Conservation (phyloP, 352 stramenopile species). For the Phytophthora hybrid region DNA sequence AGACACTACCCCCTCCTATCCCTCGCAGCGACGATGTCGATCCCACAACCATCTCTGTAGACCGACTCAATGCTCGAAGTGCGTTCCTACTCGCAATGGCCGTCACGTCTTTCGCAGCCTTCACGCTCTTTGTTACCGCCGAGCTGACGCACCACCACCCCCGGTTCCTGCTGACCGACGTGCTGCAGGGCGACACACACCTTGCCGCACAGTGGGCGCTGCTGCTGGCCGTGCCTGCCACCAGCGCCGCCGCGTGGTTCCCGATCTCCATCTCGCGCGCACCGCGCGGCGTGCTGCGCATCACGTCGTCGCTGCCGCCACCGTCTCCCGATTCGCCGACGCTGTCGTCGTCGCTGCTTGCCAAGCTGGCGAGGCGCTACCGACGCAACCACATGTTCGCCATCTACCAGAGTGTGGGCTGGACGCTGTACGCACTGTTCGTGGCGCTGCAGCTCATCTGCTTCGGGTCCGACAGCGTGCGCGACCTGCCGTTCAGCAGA, state of each 20-base stretch:
- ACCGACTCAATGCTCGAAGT: too few relatives aligned
- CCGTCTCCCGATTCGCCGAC: constrained; percentile 26
- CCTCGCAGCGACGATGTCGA: too few relatives aligned
- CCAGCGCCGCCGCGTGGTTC: constrained; percentile 67
- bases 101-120: constrained; percentile 69
- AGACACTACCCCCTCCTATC: too few relatives aligned
- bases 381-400: constrained; percentile 66
- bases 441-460: constrained; percentile 53
- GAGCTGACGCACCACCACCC: constrained; percentile 60
- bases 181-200: constrained; percentile 49
- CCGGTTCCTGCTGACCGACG: constrained; percentile 42
- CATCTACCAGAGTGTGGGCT: constrained; percentile 74
- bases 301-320: constrained; percentile 38
- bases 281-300: constrained; percentile 36
- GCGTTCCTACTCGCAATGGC: constrained; percentile 68
- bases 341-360: constrained; percentile 35
- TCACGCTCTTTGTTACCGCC: constrained; percentile 65
- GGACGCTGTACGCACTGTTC: constrained; percentile 67
- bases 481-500: constrained; percentile 47
- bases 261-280: constrained; percentile 57
- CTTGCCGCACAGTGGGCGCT: constrained; percentile 52
- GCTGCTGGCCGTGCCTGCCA: constrained; percentile 59
- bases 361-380: constrained; percentile 38
- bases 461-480: constrained; percentile 20
- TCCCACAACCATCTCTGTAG: too few relatives aligned